Evolutionary conservation across 2,329 filamentous ascomycete species (phyloP), one percentile per base, ranked within the genome.

Genomic region (Pyricularia grisea): DNA sequence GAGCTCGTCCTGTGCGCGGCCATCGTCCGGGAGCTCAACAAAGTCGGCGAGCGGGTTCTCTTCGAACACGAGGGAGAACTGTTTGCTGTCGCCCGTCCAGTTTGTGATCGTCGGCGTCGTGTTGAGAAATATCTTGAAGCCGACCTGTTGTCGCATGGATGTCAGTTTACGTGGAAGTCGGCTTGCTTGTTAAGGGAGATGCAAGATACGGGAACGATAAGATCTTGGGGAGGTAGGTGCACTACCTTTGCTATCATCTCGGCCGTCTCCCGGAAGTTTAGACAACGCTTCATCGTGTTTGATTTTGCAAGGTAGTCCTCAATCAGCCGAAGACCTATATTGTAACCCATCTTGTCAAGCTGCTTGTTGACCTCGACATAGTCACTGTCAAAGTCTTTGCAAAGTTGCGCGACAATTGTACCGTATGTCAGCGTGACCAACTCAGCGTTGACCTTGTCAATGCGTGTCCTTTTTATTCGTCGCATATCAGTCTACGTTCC

Each of bases 51-150:
- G 82, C 0, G 95, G 95, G 76, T 98, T 99, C 79, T 99, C 95
- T 73, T 99, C 95, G 74, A 99, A 97, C 20, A 97, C 87, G 14
- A 99, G 84, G 0, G 93, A 97, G 81, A 99, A 99, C 74, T 97
- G 93, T 78, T 97, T 97, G 81, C 90, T 95, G 80, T 99, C 95
- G 77, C 87, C 92, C 27, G 93, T 95, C 95, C 95, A 99, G 77
- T 97, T 97, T 66, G 93, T 93, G 72, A 98, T 90, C 9, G 90
- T 91, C 0, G 95, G 95, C 4, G 94, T 96, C 74, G 97, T 93
- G 77, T 99, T 99, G 71, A 99, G 87, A 79, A 99, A 99, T 73
- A 99, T 97, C 82, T 99, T 98, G 83, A 99, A 99, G 69, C 95
- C 95, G 73, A 99, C 91, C 92, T 97, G 72, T 71, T 27, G 50